Conservation (phyloP, 169 alveolate species). For the Pseudocohnilembus persalinus region DNA sequence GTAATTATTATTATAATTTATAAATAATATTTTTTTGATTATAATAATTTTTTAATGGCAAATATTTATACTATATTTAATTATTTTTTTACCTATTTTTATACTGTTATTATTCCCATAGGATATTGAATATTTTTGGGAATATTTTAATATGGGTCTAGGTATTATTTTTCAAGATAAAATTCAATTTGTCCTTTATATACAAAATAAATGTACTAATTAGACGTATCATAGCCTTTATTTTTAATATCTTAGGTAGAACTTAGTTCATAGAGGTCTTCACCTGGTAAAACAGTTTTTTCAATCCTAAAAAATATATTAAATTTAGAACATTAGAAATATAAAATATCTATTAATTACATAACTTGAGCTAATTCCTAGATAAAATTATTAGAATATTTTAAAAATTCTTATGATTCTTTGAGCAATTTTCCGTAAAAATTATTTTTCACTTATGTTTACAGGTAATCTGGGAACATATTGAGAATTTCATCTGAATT, state of each 20-base stretch:
- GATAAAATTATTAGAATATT: not conserved
- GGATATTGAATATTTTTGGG: not conserved
- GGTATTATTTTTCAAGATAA: not conserved
- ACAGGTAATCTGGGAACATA: not conserved
- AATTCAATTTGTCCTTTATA: not conserved
- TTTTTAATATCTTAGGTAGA: too few species aligned
- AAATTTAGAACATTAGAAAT: too few species aligned
- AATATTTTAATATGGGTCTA: too few species aligned
- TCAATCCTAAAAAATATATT: not conserved
- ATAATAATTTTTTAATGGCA: too few species aligned
- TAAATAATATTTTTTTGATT: not conserved
- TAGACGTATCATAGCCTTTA: not conserved
- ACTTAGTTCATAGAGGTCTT: too few species aligned
- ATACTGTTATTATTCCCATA: not conserved
- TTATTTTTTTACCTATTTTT: too few species aligned
- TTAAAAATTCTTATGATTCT: not conserved
- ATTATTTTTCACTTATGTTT: not conserved
- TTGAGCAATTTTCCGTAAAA: not conserved
- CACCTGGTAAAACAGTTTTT: not conserved
- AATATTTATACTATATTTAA: too few species aligned
- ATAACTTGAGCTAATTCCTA: not conserved
- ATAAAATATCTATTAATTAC: not conserved
- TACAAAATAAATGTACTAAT: too few species aligned
- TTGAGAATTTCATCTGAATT: not conserved
- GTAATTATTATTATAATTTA: too few species aligned